Percentiles rank a stretch among this genome's conserved stretches.
These are phyloP conservation scores for Populus euphratica DNA, from an alignment of 345 rosid genomes.

Conservation along the genomic window DNA sequence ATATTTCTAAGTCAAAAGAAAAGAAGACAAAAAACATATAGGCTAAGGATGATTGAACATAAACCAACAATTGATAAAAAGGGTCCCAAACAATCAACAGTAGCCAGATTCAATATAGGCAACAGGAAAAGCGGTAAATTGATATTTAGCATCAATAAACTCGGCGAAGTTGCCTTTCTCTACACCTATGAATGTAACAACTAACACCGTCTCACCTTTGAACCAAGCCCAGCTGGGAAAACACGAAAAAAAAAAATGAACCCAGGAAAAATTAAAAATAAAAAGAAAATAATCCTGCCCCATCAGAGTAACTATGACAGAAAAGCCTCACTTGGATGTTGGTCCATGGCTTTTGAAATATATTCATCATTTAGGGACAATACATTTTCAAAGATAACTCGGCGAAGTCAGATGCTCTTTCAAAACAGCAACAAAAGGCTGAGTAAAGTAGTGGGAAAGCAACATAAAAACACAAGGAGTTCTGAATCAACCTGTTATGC, in stretches of 20 bases:
- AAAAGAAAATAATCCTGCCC: neutral
- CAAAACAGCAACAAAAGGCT: neutral
- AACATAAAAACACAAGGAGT: neutral
- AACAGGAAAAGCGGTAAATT: constrained; percentile 38
- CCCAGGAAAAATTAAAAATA: neutral
- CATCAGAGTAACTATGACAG: constrained; percentile 50
- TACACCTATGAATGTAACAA: too few relatives aligned
- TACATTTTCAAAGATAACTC: neutral
- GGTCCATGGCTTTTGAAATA: constrained; percentile 32
- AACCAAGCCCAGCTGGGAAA: too few relatives aligned
- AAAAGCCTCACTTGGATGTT: constrained; percentile 36
- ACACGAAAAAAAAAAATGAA: neutral
- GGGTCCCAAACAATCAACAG: neutral
- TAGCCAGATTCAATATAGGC: constrained; percentile 17
- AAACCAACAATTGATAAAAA: neutral
- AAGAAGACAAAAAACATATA: neutral
- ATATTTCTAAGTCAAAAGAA: neutral
- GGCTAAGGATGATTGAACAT: neutral
- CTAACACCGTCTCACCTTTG: neutral
- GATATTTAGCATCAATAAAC: constrained; percentile 17
- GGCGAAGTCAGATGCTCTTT: neutral
- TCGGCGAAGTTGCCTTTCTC: constrained; percentile 30
- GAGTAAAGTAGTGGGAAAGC: neutral
- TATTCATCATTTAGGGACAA: constrained; percentile 28
- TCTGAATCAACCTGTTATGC: neutral